Base-by-base conservation (phyloP, 768 basidiomycete genomes). In the Phanerochaete carnosa region DNA sequence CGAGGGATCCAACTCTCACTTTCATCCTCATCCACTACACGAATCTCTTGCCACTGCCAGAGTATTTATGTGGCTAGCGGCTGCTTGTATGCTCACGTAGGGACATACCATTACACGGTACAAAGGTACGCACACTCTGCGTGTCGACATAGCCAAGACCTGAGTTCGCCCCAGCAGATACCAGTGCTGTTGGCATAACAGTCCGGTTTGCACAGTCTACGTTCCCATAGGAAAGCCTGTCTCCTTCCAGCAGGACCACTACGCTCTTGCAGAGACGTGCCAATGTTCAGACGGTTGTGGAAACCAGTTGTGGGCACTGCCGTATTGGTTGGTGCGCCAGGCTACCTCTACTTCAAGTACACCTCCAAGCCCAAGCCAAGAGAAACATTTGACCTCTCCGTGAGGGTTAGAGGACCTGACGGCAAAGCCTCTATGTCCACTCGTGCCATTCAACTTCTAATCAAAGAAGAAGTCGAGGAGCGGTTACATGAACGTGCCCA, bases 281-380 rank as follows among this genome's bases (percentile, higher is more conserved):
- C n/a, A 19, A 92, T 92, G 87, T 74, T 89, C 60, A 78, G 78
- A 67, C 81, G 80, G 64, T 81, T 79, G 45, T 90, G 87, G 89
- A 91, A 84, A 70, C 88, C 89, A 26, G 63, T 87, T 66, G 77
- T 83, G 60, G 83, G 83, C 55, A 71, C 78, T 13, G 79, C 81
- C 13, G 77, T 83, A 6, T 74, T 80, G 59, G 73, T 87, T 63
- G 86, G 83, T 60, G 74, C 78, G 22, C 83, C 89, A 33, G 77
- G 81, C 25, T 90, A 88, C 72, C 65, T 81, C 63, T 84, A 82
- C 70, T 86, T 87, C 74, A 73, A 71, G 53, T 77, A 74, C 64
- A 75, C 71, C 60, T 68, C 71, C 63, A 73, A 72, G 33, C 58
- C 59, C 16, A 52, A 61, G 9, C 35, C 55, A 23, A 32, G 54